Evolutionary conservation across 352 stramenopile species (phyloP), one percentile per base, ranked within the genome.

Genomic region (Pythium grandisporangium): DNA sequence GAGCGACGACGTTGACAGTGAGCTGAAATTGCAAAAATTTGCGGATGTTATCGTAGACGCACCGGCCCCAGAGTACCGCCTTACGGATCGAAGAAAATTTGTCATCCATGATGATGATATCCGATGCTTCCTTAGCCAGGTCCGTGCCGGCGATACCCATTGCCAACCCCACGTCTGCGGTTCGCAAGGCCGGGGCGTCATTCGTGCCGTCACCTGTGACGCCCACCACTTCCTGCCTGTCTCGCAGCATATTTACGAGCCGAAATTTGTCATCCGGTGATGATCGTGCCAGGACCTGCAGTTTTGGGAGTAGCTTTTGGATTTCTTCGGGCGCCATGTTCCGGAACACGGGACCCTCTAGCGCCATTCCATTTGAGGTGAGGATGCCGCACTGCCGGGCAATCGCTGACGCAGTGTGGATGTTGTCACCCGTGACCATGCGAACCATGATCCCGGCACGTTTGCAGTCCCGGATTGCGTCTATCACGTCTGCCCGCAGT

Each of bases 391-490:
- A 98, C 53, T 98, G 78, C 27, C 66, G 73, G 2, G 95, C 96
- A 66, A 99, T 99, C 0, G 95, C 94, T 25, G 84, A 85, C 14
- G 96, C 96, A 17, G 96, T 99, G 45, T 97, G 80, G 42, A 98
- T 94, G 51, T 98, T 98, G 67, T 99, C 96, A 41, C 96, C 96
- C 5, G 96, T 99, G 48, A 98, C 93, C 95, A 99, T 99, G 26
- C 95, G 90, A 30, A 99, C 96, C 62, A 97, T 96, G 55, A 99
- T 99, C 21, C 96, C 96, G 6, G 96, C 95, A 13, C 72, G 66
- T 57, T 96, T 92, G 63, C 96, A 99, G 34, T 84, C 83, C 13
- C 69, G 63, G 21, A 99, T 96, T 10, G 95, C 80, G 33, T 96
- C 79, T 19, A 85, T 82, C 22, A 99, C 95, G 55, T 98, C 93